phyloP scores from a whole-genome alignment of 164 flowering plant genomes.

The Umbilicus rupestris region DNA sequence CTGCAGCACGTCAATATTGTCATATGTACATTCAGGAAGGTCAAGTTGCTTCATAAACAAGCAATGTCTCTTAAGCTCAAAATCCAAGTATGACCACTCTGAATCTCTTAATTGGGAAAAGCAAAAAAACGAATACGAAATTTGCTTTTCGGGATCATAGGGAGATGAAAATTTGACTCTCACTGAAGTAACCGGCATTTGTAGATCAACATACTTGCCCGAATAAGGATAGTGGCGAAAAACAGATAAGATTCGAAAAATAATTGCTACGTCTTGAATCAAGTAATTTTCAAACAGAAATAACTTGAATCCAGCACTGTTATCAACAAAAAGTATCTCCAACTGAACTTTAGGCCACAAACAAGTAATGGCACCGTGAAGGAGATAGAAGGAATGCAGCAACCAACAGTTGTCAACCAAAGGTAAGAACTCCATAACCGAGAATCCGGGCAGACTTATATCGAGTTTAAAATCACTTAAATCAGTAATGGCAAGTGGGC shows the following conservation, averaged over 20 bases:
- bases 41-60: constrained; percentile 44
- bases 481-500: constrained; percentile 20
- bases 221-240: constrained; percentile 32
- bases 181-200: constrained; percentile 71
- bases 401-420: constrained; percentile 24
- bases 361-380: constrained; percentile 42
- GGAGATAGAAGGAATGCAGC: constrained; percentile 23
- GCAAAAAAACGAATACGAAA: constrained; percentile 51
- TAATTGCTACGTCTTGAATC: constrained; percentile 50
- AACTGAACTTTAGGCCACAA: constrained; percentile 64
- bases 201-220: constrained; percentile 29
- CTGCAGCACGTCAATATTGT: constrained; percentile 51
- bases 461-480: constrained; percentile 25
- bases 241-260: constrained; percentile 39
- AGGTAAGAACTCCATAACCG: constrained; percentile 14
- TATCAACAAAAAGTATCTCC: constrained; percentile 88
- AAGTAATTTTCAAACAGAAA: constrained; percentile 75
- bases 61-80: constrained; percentile 37
- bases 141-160: constrained; percentile 35
- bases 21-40: constrained; percentile 68
- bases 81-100: constrained; percentile 54
- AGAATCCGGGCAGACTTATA: constrained; percentile 22
- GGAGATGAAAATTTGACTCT: constrained; percentile 44
- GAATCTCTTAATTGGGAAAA: constrained; percentile 38
- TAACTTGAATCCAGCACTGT: constrained; percentile 54